Percentiles rank a stretch among this genome's conserved stretches.
phyloP scores from a whole-genome alignment of 2,329 filamentous ascomycete species.

The Juglanconis sp. region DNA sequence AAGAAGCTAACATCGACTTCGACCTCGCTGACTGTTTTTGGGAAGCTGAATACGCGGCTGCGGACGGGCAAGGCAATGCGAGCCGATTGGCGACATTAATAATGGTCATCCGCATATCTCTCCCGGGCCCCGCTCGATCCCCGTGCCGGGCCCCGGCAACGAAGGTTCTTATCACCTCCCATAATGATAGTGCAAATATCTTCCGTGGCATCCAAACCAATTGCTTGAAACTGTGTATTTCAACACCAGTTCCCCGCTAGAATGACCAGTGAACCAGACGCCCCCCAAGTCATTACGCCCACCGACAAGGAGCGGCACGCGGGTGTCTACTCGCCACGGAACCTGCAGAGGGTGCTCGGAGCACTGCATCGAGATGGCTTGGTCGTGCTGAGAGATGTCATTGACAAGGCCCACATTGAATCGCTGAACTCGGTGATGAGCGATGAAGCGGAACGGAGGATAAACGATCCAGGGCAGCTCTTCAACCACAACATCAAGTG shows the following conservation, averaged over 20 bases:
- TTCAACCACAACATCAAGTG: conserved; percentile 25
- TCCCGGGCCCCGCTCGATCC: neutral
- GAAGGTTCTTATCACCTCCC: too few species aligned
- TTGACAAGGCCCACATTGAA: conserved; percentile 20
- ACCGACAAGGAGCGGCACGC: conserved; percentile 10
- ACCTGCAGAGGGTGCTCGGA: conserved; percentile 19
- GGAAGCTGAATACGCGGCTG: neutral
- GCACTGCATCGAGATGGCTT: conserved; percentile 25
- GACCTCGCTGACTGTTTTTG: neutral
- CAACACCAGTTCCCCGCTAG: neutral
- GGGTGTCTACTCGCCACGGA: conserved; percentile 11
- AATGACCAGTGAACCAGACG: neutral
- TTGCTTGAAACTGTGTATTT: neutral
- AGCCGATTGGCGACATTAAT: neutral
- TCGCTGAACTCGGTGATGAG: conserved; percentile 21
- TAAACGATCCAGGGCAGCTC: conserved; percentile 17
- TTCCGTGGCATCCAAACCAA: too few species aligned
- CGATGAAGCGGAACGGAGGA: conserved; percentile 19
- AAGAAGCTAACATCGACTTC: neutral
- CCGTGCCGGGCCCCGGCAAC: neutral
- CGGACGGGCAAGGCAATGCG: neutral
- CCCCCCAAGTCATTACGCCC: conserved; percentile 11
- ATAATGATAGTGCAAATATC: too few species aligned
- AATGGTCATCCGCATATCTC: too few species aligned
- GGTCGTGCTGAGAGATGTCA: conserved; percentile 23